Base-by-base conservation (phyloP, 352 stramenopile genomes). In the Phytophthora litchii region DNA sequence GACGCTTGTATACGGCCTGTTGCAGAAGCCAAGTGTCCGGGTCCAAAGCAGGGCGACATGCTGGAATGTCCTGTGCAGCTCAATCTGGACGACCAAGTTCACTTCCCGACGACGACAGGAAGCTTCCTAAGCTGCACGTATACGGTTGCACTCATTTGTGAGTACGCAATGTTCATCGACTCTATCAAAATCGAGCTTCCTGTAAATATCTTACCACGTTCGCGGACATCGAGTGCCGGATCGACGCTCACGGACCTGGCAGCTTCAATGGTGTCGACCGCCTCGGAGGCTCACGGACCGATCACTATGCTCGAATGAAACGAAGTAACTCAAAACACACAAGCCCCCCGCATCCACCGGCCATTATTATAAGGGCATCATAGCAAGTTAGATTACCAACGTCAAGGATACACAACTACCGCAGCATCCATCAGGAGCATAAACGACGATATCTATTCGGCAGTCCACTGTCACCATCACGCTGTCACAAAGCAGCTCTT, bases 71-170 rank as follows among this genome's bases (percentile, higher is more conserved):
- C 78, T 20, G 69, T 92, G 43, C 72, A 88, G 35, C 54, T 90
- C 13, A 67, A 72, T 2, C 68, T 86, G 34, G 70, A 80, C 3
- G 74, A 76, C 16, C 82, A 84, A 43, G 60, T 86, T 8, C 70
- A 79, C 32, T 88, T 80, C 55, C 83, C 83, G 0, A 82, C 68
- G 8, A 89, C 79, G 0, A 58, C 48, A 1, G 79, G 76, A 2
- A 69, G 66, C 12, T 88, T 91, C 56, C 46, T 92, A 23, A 76
- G 61, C 23, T 89, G 79, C 40, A 71, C 73, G 32, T 92, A 92
- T 46, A 67, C 63, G 4, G 81, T 92, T 45, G 57, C 64, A 13
- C 71, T 92, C 44, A 65, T 83, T 54, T 92, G 83, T 45, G 78
- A 87, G n/a, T 63, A 83, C 19, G 46, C 74, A 3, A 51, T 70